Conservation (phyloP, 164 flowering plant genomes). For the Pachysandra terminalis region DNA sequence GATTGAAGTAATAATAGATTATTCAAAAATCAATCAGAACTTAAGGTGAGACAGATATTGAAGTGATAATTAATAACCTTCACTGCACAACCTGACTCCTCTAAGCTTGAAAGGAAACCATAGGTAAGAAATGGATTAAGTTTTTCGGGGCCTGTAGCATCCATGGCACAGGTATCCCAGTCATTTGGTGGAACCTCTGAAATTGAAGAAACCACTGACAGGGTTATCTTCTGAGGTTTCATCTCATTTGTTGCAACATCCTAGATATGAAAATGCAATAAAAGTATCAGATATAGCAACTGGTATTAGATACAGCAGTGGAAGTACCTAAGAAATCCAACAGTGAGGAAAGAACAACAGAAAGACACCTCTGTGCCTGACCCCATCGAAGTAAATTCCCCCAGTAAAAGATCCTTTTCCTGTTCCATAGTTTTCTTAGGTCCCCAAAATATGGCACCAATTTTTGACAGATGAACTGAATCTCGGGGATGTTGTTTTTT, state of each 20-base stretch:
- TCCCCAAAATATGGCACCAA: constrained; percentile 78
- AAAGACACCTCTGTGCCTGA: constrained; percentile 44
- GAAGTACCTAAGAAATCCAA: constrained; percentile 12
- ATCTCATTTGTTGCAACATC: constrained; percentile 23
- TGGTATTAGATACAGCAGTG: background rate
- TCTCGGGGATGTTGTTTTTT: constrained; percentile 10
- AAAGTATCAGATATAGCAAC: background rate
- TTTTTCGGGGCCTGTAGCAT: constrained; percentile 62
- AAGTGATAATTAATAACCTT: constrained; percentile 47
- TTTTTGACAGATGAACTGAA: constrained; percentile 18
- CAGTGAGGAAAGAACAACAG: constrained; percentile 6
- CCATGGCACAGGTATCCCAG: constrained; percentile 88
- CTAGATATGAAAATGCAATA: constrained; percentile 22
- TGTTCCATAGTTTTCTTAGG: constrained; percentile 43
- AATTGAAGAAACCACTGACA: constrained; percentile 72
- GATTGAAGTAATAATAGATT: no score
- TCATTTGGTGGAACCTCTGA: constrained; percentile 57
- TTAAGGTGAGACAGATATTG: background rate
- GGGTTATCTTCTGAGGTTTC: constrained; percentile 43
- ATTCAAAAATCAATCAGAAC: background rate
- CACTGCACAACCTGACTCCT: constrained; percentile 74
- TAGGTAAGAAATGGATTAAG: constrained; percentile 82
- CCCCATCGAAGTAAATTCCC: constrained; percentile 51
- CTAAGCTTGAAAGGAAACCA: constrained; percentile 88
- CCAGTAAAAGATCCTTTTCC: constrained; percentile 40